phyloP scores from a whole-genome alignment of 441 rosid genomes.

The Omphalea diandra region DNA sequence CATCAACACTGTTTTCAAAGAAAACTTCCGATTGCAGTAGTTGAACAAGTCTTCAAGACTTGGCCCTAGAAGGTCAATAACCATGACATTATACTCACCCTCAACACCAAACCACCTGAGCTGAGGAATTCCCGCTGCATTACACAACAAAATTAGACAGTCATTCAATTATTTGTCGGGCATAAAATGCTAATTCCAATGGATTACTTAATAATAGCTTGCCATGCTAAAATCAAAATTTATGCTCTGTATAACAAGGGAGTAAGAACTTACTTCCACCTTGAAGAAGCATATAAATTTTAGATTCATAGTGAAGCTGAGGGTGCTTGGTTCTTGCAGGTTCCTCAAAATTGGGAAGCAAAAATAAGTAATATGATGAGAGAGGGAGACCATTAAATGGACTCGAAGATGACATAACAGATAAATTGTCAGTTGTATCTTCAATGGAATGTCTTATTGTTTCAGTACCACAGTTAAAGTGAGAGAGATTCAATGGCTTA shows the following conservation, averaged over 20 bases:
- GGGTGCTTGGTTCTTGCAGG: conserved; percentile 85
- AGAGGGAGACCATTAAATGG: conserved; percentile 3
- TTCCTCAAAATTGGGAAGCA: conserved; percentile 51
- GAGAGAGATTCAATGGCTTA: not conserved
- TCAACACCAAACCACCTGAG: conserved; percentile 94
- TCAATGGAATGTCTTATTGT: not conserved
- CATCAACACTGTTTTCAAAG: conserved; percentile 91
- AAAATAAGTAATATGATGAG: not conserved
- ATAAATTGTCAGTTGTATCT: not conserved
- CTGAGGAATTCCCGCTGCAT: conserved; percentile 84
- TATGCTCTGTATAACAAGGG: not conserved
- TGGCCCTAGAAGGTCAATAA: conserved; percentile 93
- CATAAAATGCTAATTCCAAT: not conserved
- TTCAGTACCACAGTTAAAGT: not conserved
- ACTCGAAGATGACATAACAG: not conserved
- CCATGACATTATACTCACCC: conserved; percentile 86
- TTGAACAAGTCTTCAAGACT: conserved; percentile 94
- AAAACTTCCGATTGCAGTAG: conserved; percentile 77
- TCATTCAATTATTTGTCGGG: conserved; percentile 7
- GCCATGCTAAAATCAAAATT: not conserved
- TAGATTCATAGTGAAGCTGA: conserved; percentile 95
- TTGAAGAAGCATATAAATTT: conserved; percentile 88
- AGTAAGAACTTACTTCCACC: conserved; percentile 76
- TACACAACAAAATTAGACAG: conserved; percentile 22
- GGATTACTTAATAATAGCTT: not conserved